Percentiles rank a stretch among this genome's conserved stretches.
phyloP scores from a whole-genome alignment of 2,329 filamentous ascomycete genomes.

The Talaromyces piceae region DNA sequence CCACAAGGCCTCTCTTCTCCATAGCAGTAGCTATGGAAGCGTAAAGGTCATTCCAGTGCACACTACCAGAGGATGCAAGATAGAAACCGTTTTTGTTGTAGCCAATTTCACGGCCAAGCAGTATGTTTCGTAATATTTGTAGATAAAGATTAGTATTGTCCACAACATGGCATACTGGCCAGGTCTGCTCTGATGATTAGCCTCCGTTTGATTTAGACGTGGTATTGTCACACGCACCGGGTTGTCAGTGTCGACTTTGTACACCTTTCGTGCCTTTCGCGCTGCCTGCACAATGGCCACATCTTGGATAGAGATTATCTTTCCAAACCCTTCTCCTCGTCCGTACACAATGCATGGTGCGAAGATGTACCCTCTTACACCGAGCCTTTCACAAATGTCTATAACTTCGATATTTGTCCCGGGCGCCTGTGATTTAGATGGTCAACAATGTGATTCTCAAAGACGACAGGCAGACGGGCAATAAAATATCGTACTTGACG shows the following conservation, averaged over 20 bases:
- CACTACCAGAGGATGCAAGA: conserved; percentile 42
- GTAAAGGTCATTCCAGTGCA: conserved; percentile 48
- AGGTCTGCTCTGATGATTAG: conserved; percentile 29
- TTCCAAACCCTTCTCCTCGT: conserved; percentile 44
- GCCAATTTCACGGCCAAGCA: conserved; percentile 30
- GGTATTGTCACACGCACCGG: conserved; percentile 31
- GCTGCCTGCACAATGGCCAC: conserved; percentile 43
- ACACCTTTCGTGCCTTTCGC: conserved; percentile 33
- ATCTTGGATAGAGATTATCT: conserved; percentile 46
- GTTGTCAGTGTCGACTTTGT: conserved; percentile 33
- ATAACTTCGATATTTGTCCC: conserved; percentile 38
- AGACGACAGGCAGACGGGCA: background rate
- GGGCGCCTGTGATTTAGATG: conserved; percentile 28
- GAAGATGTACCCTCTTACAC: conserved; percentile 47
- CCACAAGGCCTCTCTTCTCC: conserved; percentile 33
- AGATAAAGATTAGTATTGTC: conserved; percentile 45
- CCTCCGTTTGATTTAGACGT: too few relatives aligned
- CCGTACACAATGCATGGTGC: conserved; percentile 49
- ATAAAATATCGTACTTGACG: background rate
- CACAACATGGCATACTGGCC: conserved; percentile 47
- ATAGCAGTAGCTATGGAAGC: conserved; percentile 38
- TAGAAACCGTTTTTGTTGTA: conserved; percentile 44
- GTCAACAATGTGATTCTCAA: background rate
- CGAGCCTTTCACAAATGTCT: conserved; percentile 35
- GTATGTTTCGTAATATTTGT: conserved; percentile 38